These are phyloP conservation scores for Boechera stricta DNA, from an alignment of 345 rosid genomes.

Conservation along the genomic window DNA sequence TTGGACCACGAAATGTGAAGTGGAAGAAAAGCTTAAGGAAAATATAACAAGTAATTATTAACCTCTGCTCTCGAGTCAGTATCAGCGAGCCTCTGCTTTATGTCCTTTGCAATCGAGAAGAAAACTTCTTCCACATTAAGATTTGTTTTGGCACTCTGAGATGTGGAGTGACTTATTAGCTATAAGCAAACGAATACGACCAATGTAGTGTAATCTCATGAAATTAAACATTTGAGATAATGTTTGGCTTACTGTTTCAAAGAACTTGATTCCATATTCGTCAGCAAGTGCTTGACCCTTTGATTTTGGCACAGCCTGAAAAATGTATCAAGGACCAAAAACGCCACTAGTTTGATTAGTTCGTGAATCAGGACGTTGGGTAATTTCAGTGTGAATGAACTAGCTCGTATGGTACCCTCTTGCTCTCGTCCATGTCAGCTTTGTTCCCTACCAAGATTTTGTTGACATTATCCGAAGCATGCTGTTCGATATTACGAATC, in stretches of 20 bases:
- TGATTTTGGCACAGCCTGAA: conserved; percentile 92
- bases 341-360: neutral
- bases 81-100: conserved; percentile 90
- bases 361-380: neutral
- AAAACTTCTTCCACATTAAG: conserved; percentile 92
- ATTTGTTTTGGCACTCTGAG: conserved; percentile 97
- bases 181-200: conserved; percentile 24
- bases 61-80: conserved; percentile 84
- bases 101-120: conserved; percentile 93
- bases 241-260: conserved; percentile 78
- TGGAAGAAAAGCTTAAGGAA: conserved; percentile 1
- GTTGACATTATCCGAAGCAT: conserved; percentile 98
- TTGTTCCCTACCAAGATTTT: conserved; percentile 98
- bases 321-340: neutral
- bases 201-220: conserved; percentile 4
- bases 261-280: conserved; percentile 97
- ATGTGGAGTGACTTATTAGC: conserved; percentile 34
- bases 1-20: conserved; percentile 17
- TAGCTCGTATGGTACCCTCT: conserved; percentile 64
- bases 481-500: conserved; percentile 99
- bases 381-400: neutral
- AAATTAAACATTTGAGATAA: neutral
- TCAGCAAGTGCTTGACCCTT: conserved; percentile 99
- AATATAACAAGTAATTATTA: conserved; percentile 24
- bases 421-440: conserved; percentile 99